Evolutionary conservation across 225 moss, liverwort and hornwort species (phyloP), one percentile per base, ranked within the genome.

Genomic region (Pseudoscleropodium purum): DNA sequence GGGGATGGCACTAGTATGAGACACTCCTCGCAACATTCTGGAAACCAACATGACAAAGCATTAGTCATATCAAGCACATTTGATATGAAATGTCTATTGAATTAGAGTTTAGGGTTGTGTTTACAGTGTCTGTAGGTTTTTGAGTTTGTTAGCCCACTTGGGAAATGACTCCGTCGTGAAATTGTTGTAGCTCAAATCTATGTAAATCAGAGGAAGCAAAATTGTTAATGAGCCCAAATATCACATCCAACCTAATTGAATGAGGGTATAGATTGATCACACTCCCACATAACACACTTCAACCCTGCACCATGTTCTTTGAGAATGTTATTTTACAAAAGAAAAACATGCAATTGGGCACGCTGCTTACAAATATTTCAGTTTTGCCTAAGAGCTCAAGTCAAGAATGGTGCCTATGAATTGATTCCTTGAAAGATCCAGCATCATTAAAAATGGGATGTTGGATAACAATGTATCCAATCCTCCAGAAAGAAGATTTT

Each of bases 131-230:
- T 62, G 84, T 20, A 91, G 84, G 20, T 79, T 82, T 73, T 62
- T 39, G 56, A 93, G 91, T 27, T 83, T 89, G 27, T 21, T 78
- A 73, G 87, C 9, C 91, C 93, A 93, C 39, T 11, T 65, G 56
- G 93, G 92, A 88, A 92, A 85, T 10, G 79, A 29, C 27, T 87
- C 89, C 54, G 75, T 57, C 63, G 15, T 43, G 73, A 93, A 93
- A 75, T 75, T 54, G 86, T 93, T 93, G 56, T 93, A 91, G 84
- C 93, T 91, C 87, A 93, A 34, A 88, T 93, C 91, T 79, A 90
- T 93, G 88, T 62, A 45, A 62, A 84, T 26, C 60, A 84, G 36
- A 54, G 66, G 24, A 63, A 31, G 49, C 30, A 27, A 67, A 65
- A 18, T 61, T 70, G 45, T 65, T 47, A 31, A 57, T n/a, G 41